Conservation (phyloP, 352 stramenopile species). For the Blastocystis sp. region DNA sequence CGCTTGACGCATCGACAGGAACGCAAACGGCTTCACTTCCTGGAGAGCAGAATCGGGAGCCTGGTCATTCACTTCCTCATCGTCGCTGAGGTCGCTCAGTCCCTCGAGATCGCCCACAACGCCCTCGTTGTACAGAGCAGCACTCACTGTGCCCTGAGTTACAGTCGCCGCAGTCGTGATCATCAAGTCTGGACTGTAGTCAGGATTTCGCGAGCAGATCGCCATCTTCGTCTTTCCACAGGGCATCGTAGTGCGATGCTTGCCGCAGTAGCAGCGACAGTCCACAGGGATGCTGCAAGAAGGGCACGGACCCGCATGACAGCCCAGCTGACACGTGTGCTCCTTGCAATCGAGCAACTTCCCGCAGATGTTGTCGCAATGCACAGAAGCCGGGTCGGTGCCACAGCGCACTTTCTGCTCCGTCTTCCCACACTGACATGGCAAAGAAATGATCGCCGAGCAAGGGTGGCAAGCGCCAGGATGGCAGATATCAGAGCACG, state of each 20-base stretch:
- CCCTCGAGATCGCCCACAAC: constrained; percentile 14
- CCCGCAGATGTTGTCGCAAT: constrained; percentile 52
- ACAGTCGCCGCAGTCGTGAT: not conserved
- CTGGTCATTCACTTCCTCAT: not conserved
- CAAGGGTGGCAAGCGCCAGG: constrained; percentile 62
- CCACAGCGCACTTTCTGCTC: constrained; percentile 56
- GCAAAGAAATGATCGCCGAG: not conserved
- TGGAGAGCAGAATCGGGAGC: not conserved
- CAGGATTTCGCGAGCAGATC: constrained; percentile 24
- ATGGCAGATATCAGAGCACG: constrained; percentile 39
- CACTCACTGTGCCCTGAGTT: not conserved
- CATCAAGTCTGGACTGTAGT: not conserved
- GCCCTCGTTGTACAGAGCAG: constrained; percentile 3
- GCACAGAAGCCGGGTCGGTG: not conserved
- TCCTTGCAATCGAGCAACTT: constrained; percentile 60
- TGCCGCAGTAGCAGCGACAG: constrained; percentile 59
- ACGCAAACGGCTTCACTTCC: not conserved
- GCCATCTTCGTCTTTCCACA: constrained; percentile 60
- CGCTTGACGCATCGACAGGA: constrained; percentile 13
- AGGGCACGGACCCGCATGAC: constrained; percentile 15
- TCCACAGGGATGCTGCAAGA: constrained; percentile 38
- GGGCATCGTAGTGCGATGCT: constrained; percentile 10
- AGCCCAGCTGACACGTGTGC: constrained; percentile 37
- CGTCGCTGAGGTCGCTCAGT: constrained; percentile 36
- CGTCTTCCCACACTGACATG: constrained; percentile 53